Percentiles rank a stretch among this genome's conserved stretches.
Evolutionary conservation across 2,329 filamentous ascomycete species (phyloP).

Genomic region (Hymenoscyphus albidus): DNA sequence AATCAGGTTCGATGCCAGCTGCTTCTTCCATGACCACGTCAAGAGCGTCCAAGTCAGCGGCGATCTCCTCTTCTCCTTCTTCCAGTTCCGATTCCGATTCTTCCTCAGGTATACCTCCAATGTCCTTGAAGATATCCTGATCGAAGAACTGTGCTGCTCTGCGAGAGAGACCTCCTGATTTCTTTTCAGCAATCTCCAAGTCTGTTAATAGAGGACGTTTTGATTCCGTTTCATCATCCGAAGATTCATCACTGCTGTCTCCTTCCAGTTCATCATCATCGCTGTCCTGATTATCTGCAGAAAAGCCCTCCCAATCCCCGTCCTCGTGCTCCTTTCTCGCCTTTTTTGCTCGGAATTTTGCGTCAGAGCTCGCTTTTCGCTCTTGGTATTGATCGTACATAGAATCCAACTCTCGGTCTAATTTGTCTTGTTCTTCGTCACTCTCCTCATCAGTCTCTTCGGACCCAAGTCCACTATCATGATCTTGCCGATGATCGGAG

Average conservation of each 20-base stretch:
- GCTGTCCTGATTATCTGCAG: constrained; percentile 55
- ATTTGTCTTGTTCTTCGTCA: constrained; percentile 74
- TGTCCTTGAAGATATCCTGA: constrained; percentile 88
- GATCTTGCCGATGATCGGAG: constrained; percentile 52
- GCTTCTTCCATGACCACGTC: constrained; percentile 33
- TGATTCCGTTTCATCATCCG: constrained; percentile 45
- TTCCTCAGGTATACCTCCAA: constrained; percentile 63
- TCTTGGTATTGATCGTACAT: constrained; percentile 87
- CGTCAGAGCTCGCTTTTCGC: constrained; percentile 71
- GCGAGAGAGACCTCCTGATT: constrained; percentile 66
- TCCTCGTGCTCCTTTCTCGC: constrained; percentile 76
- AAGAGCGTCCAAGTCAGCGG: constrained; percentile 37
- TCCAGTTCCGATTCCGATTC: constrained; percentile 39
- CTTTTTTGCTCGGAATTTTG: constrained; percentile 88
- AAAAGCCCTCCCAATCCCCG: constrained; percentile 90
- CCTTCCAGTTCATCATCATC: constrained; percentile 57
- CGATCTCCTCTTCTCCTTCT: constrained; percentile 41
- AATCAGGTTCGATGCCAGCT: constrained; percentile 26
- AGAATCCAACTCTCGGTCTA: constrained; percentile 80
- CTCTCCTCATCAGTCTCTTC: constrained; percentile 57
- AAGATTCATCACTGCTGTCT: constrained; percentile 60
- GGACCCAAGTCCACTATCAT: constrained; percentile 55
- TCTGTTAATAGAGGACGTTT: constrained; percentile 57
- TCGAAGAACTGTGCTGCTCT: constrained; percentile 87
- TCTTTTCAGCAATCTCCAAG: constrained; percentile 50